Percentiles rank a stretch among this genome's conserved stretches.
phyloP scores from a whole-genome alignment of 305 asterid species.

The Solanum chacoense region DNA sequence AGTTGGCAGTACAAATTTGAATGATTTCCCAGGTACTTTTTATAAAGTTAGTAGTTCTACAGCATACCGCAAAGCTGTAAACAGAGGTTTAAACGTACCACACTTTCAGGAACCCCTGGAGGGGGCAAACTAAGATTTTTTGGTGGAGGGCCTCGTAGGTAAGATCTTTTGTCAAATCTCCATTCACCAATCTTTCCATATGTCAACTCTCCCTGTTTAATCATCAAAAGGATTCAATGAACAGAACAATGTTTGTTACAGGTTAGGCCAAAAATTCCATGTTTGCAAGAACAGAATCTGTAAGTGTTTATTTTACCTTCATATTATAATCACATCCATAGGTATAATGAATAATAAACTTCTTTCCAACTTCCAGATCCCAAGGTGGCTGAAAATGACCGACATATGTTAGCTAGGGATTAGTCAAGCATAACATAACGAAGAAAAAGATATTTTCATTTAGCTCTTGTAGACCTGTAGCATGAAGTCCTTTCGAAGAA shows the following conservation, averaged over 20 bases:
- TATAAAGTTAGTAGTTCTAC: background rate
- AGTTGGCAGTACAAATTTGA: background rate
- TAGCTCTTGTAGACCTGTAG: conserved; percentile 52
- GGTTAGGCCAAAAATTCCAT: background rate
- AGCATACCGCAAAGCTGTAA: background rate
- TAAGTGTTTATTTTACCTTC: conserved; percentile 43
- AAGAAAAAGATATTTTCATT: background rate
- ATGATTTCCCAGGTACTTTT: background rate
- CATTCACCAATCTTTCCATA: conserved; percentile 93
- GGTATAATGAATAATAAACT: conserved; percentile 81
- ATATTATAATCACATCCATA: conserved; percentile 95
- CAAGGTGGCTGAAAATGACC: conserved; percentile 72
- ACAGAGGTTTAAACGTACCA: conserved; percentile 41
- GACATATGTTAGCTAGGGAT: conserved; percentile 1
- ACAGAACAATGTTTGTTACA: background rate
- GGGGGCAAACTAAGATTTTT: conserved; percentile 76
- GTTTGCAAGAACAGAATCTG: background rate
- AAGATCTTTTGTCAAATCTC: conserved; percentile 97
- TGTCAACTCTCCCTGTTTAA: conserved; percentile 74
- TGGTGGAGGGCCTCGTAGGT: conserved; percentile 72
- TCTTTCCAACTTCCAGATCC: conserved; percentile 68
- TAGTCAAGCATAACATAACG: background rate
- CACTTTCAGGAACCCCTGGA: conserved; percentile 93
- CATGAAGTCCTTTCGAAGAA: conserved; percentile 89
- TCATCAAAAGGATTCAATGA: conserved; percentile 9